Percentiles rank a stretch among this genome's conserved stretches.
These are phyloP conservation scores for Diutina rugosa DNA, from an alignment of 1,139 yeast genomes.

Conservation along the genomic window DNA sequence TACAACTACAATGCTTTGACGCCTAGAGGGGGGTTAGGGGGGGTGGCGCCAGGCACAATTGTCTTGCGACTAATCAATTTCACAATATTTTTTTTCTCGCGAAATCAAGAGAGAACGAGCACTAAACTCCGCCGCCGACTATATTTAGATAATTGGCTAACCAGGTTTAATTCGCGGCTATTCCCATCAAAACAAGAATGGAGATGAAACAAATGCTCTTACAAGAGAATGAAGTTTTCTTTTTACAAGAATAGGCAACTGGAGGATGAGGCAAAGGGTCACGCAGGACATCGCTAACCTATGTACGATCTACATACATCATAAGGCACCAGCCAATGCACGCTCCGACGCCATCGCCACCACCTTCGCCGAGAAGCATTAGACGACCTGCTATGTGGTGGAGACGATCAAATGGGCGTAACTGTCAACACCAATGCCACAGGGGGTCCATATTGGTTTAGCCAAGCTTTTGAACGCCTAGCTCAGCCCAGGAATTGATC, in stretches of 20 bases:
- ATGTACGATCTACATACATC: not conserved
- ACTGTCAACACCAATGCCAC: no score
- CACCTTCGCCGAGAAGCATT: not conserved
- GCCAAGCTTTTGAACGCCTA: no score
- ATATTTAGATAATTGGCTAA: not conserved
- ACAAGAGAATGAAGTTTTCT: no score
- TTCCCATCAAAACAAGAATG: not conserved
- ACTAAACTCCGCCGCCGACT: not conserved
- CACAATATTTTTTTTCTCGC: not conserved
- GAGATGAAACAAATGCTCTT: no score
- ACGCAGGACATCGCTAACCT: not conserved
- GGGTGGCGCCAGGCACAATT: not conserved
- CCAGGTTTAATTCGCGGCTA: not conserved
- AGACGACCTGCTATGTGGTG: not conserved
- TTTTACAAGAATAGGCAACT: no score
- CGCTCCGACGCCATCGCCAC: not conserved
- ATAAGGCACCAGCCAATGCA: not conserved
- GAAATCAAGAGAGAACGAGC: not conserved
- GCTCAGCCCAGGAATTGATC: no score
- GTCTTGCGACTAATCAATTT: not conserved
- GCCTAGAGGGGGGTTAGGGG: not conserved
- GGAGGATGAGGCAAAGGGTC: not conserved
- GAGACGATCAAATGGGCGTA: no score
- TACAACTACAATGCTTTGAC: not conserved
- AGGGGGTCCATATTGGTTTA: no score